Percentiles rank a stretch among this genome's conserved stretches.
phyloP scores from a whole-genome alignment of 257 asterid genomes.

The Solanum pinnatisectum region DNA sequence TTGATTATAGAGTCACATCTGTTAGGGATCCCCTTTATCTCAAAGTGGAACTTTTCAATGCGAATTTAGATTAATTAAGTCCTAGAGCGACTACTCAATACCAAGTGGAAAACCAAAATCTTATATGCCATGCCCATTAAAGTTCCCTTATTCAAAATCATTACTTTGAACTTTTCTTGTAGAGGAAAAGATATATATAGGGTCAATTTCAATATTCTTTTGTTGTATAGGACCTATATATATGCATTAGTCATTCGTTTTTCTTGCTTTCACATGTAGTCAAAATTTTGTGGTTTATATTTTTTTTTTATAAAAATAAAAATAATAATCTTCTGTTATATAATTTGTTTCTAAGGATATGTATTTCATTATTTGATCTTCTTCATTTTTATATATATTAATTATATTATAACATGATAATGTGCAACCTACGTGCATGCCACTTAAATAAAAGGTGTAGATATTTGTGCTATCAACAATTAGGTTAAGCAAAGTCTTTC shows the following conservation, averaged over 20 bases:
- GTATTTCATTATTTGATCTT: not conserved
- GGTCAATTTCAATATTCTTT: not conserved
- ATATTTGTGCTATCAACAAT: not conserved
- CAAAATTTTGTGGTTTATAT: not conserved
- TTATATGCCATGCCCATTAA: not conserved
- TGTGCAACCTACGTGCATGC: not conserved
- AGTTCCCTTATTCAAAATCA: not conserved
- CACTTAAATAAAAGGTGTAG: not conserved
- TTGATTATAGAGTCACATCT: not conserved
- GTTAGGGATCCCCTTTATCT: rapidly evolving
- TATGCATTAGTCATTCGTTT: not conserved
- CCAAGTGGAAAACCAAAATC: not conserved
- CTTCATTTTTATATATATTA: not conserved
- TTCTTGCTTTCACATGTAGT: not conserved
- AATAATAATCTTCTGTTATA: not conserved
- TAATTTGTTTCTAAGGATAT: not conserved
- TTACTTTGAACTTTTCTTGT: not conserved
- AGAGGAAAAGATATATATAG: not conserved
- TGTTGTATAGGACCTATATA: not conserved
- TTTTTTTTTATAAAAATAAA: not conserved
- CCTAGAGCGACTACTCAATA: rapidly evolving
- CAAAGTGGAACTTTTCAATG: rapidly evolving
- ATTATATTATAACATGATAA: not conserved
- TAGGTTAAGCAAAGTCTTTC: not conserved
- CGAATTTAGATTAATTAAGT: too few species aligned